phyloP scores from a whole-genome alignment of 495 filamentous ascomycete genomes.

The Chaetomium cochliodes region DNA sequence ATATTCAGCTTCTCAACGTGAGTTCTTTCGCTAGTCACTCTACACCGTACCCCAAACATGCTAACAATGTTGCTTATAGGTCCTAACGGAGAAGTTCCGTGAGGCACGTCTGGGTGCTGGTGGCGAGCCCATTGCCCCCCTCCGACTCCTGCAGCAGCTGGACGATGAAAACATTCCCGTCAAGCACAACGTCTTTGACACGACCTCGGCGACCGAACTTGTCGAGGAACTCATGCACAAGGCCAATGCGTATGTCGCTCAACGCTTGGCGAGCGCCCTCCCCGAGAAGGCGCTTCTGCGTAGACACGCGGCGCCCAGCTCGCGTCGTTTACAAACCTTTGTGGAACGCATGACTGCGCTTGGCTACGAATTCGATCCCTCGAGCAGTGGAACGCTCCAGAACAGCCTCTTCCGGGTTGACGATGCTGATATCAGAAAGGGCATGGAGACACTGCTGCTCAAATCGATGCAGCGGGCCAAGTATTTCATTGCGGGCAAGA shows the following conservation, averaged over 20 bases:
- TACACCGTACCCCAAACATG: not conserved
- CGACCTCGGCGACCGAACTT: slow-evolving; percentile 82
- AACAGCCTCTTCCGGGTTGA: slow-evolving; percentile 89
- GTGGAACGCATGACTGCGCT: slow-evolving; percentile 89
- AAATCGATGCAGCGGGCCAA: slow-evolving; percentile 96
- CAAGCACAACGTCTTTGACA: slow-evolving; percentile 93
- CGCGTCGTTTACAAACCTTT: slow-evolving; percentile 84
- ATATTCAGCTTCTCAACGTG: slow-evolving; percentile 75
- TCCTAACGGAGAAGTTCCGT: slow-evolving; percentile 81
- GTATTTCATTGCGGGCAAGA: slow-evolving; percentile 80
- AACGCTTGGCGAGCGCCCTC: slow-evolving; percentile 73
- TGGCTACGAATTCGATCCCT: slow-evolving; percentile 82
- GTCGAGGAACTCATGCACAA: slow-evolving; percentile 93
- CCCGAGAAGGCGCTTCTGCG: slow-evolving; percentile 92
- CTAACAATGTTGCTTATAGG: slow-evolving; percentile 47
- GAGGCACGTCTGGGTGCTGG: slow-evolving; percentile 79
- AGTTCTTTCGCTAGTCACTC: slow-evolving; percentile 28
- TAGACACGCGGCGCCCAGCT: slow-evolving; percentile 78
- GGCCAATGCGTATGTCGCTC: slow-evolving; percentile 83
- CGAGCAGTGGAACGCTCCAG: slow-evolving; percentile 86
- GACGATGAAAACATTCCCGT: slow-evolving; percentile 98
- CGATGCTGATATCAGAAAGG: slow-evolving; percentile 84
- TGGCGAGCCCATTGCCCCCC: slow-evolving; percentile 71
- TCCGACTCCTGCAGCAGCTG: slow-evolving; percentile 87
- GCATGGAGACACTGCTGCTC: slow-evolving; percentile 91